A percentile compares a stretch with the other conserved stretches of the same genome.
Conservation (phyloP, 2,329 filamentous ascomycete species). For the Aschersonia sp. region DNA sequence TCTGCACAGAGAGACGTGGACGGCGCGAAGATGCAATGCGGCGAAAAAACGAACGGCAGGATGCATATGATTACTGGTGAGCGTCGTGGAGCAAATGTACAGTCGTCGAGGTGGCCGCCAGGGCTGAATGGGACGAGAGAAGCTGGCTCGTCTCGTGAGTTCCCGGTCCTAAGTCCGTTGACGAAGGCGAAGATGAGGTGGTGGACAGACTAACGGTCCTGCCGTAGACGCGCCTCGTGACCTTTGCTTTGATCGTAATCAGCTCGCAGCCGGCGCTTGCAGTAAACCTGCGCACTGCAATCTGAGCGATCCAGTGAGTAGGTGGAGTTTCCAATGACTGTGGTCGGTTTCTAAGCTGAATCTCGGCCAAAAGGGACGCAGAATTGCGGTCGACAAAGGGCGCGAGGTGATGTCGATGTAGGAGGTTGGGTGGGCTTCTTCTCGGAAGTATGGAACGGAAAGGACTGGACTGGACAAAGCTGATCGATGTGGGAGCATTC, state of each 20-base stretch:
- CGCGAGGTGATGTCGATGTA: too few species aligned
- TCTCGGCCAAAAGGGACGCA: too few species aligned
- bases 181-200: not conserved
- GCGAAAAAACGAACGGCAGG: not conserved
- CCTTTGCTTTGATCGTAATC: not conserved
- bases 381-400: too few species aligned
- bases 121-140: too few species aligned
- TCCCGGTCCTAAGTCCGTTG: not conserved
- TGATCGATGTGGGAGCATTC: slow-evolving; percentile 1
- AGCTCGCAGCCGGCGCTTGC: not conserved
- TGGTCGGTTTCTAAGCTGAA: too few species aligned
- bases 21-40: not conserved
- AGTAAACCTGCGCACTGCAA: not conserved
- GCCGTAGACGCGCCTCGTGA: not conserved
- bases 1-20: not conserved
- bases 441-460: not conserved
- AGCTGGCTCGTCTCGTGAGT: not conserved
- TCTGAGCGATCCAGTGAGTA: too few species aligned
- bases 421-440: not conserved
- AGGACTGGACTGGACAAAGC: slow-evolving; percentile 4
- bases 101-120: too few species aligned
- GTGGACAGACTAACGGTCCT: not conserved
- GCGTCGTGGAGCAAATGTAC: too few species aligned
- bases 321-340: too few species aligned
- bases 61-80: not conserved